Conservation (phyloP, 345 rosid genomes). For the Brassica carinata region DNA sequence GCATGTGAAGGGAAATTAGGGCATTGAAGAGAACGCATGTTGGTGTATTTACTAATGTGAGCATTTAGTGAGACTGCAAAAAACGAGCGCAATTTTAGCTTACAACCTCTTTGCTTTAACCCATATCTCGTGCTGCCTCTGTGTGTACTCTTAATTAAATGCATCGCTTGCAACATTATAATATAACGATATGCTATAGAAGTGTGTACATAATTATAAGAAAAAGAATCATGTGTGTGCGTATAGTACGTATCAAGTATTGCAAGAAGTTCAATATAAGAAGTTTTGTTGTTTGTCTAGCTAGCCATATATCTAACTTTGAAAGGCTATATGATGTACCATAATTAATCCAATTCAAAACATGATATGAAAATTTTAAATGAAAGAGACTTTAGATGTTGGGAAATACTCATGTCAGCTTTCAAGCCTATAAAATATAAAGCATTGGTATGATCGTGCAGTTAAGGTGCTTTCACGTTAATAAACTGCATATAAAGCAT, state of each 20-base stretch:
- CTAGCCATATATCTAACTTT: neutral
- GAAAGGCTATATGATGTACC: neutral
- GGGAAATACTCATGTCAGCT: neutral
- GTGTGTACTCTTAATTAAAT: slow-evolving; percentile 33
- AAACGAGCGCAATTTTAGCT: slow-evolving; percentile 44
- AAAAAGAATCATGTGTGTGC: neutral
- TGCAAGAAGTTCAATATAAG: neutral
- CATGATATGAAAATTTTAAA: neutral
- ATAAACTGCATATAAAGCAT: neutral
- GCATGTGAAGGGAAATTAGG: slow-evolving; percentile 41
- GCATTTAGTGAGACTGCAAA: slow-evolving; percentile 46
- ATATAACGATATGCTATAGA: slow-evolving; percentile 21
- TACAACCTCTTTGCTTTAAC: slow-evolving; percentile 39
- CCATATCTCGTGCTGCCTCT: slow-evolving; percentile 39
- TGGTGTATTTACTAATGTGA: slow-evolving; percentile 41
- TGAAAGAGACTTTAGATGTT: neutral
- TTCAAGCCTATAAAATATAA: neutral
- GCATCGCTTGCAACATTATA: slow-evolving; percentile 30
- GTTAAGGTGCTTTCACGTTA: neutral
- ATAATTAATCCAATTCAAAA: neutral
- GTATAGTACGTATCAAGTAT: neutral
- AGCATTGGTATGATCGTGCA: slow-evolving; percentile 14
- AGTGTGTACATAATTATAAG: neutral
- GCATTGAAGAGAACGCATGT: slow-evolving; percentile 40
- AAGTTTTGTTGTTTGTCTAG: neutral